A percentile compares a stretch with the other conserved stretches of the same genome.
These are phyloP conservation scores for Parietichytrium sp. DNA, from an alignment of 108 stramenopile genomes.

Conservation along the genomic window DNA sequence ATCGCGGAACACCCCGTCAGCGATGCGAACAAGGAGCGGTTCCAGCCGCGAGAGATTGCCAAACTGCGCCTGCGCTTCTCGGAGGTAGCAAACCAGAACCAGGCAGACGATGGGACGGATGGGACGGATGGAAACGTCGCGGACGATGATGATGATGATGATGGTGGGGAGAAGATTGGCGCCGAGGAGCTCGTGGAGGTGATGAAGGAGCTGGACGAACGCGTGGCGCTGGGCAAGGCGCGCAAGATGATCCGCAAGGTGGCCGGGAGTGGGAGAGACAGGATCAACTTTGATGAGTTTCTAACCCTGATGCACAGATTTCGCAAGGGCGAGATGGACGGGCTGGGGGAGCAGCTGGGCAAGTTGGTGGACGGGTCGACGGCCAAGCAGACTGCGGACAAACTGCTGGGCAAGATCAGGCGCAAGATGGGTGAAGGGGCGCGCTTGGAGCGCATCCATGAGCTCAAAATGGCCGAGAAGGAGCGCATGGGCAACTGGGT, in stretches of 20 bases:
- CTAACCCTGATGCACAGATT: not conserved
- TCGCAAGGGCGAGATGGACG: constrained; percentile 2
- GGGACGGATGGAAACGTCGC: too few relatives aligned
- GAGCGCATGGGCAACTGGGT: constrained; percentile 33
- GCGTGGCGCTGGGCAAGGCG: not conserved
- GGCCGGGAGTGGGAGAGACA: not conserved
- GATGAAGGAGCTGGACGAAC: not conserved
- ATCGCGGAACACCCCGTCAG: not conserved
- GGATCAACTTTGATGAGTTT: constrained; percentile 13
- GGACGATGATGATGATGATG: constrained; percentile 22
- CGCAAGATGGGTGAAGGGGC: not conserved
- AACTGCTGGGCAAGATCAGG: not conserved
- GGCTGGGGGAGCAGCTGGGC: not conserved
- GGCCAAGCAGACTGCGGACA: not conserved
- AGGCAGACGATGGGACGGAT: too few relatives aligned
- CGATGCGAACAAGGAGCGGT: constrained; percentile 10
- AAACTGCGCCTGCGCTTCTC: constrained; percentile 6
- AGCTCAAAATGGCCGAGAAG: not conserved
- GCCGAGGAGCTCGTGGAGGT: not conserved
- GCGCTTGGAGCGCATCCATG: constrained; percentile 16
- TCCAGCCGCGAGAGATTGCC: constrained; percentile 4
- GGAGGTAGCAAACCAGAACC: too few relatives aligned
- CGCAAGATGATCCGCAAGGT: not conserved
- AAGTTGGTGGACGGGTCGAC: not conserved
- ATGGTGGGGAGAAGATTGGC: too few relatives aligned